Evolutionary conservation across 805 yeast species (phyloP).

Genomic region (Jamesozyma rosinii): DNA sequence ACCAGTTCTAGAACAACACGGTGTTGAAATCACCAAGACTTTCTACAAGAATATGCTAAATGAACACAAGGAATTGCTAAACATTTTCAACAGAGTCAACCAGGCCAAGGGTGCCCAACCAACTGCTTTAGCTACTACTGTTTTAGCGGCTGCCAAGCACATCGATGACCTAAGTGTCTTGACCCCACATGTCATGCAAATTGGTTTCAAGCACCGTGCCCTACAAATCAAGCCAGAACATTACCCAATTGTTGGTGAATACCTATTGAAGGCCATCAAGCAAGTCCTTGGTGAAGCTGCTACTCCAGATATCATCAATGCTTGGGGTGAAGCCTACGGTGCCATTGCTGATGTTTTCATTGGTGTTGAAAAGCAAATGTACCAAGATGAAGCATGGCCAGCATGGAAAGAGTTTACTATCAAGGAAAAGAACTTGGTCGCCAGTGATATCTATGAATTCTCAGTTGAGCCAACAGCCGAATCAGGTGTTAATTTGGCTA

Average conservation of each 20-base stretch:
- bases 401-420: constrained; percentile 49
- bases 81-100: constrained; percentile 53
- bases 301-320: constrained; percentile 46
- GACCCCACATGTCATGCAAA: constrained; percentile 44
- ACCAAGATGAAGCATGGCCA: constrained; percentile 45
- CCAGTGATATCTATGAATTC: constrained; percentile 41
- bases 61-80: constrained; percentile 44
- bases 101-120: constrained; percentile 52
- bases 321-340: constrained; percentile 60
- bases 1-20: constrained; percentile 49
- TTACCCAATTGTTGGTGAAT: constrained; percentile 54
- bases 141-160: constrained; percentile 51
- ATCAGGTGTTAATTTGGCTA: constrained; percentile 23
- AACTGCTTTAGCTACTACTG: constrained; percentile 51
- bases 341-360: constrained; percentile 55
- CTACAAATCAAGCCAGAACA: constrained; percentile 55
- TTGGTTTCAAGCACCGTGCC: constrained; percentile 59
- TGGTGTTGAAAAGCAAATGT: constrained; percentile 41
- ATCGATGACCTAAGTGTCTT: constrained; percentile 51
- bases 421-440: constrained; percentile 35
- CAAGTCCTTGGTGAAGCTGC: constrained; percentile 52
- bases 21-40: constrained; percentile 43
- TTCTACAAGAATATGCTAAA: constrained; percentile 50
- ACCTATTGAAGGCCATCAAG: constrained; percentile 45
- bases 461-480: constrained; percentile 41